Evolutionary conservation across 108 stramenopile genomes (phyloP).

Genomic region (Nitzschia sp.): DNA sequence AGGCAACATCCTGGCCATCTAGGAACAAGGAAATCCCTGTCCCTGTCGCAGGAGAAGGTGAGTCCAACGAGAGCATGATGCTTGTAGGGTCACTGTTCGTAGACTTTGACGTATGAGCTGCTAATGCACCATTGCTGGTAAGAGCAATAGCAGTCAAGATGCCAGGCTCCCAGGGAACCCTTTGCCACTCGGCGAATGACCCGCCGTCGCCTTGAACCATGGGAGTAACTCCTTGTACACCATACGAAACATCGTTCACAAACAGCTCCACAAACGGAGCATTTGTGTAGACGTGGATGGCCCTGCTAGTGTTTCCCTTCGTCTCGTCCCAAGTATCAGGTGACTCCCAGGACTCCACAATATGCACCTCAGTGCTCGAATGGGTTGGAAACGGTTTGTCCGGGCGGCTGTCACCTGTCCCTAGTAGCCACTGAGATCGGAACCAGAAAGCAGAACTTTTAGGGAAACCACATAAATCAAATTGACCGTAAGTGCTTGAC

Average conservation of each 20-base stretch:
- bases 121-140: conserved; percentile 10
- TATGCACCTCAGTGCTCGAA: conserved; percentile 24
- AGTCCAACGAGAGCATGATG: conserved; percentile 20
- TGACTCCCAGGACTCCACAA: conserved; percentile 45
- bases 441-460: conserved; percentile 45
- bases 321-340: conserved; percentile 40
- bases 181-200: conserved; percentile 30
- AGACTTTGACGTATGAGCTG: background rate
- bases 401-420: conserved; percentile 8
- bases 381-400: conserved; percentile 29
- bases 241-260: conserved; percentile 32
- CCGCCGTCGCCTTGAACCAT: conserved; percentile 26
- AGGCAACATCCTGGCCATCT: conserved; percentile 41
- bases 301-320: conserved; percentile 22
- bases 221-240: conserved; percentile 7
- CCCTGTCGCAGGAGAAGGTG: conserved; percentile 26
- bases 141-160: conserved; percentile 32
- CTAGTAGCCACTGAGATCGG: conserved; percentile 39
- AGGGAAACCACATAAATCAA: conserved; percentile 40
- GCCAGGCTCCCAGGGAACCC: conserved; percentile 31
- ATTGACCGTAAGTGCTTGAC: conserved; percentile 40
- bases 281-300: conserved; percentile 41
- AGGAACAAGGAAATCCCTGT: conserved; percentile 26
- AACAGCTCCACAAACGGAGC: conserved; percentile 40
- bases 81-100: conserved; percentile 11